phyloP scores from a whole-genome alignment of 352 stramenopile genomes.

The Albugo laibachii region DNA sequence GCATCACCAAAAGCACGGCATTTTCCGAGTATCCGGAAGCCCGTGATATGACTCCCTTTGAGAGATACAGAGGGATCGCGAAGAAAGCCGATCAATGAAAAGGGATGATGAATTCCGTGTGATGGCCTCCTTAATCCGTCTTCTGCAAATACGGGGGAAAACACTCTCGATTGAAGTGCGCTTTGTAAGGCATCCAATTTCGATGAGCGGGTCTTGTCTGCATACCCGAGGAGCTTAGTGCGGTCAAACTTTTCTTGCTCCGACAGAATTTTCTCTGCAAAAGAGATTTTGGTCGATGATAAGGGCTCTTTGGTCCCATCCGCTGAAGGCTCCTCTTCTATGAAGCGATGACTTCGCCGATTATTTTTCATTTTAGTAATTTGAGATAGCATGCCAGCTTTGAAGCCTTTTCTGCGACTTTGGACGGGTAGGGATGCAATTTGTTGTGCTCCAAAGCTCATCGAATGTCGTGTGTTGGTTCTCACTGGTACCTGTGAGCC shows the following conservation, averaged over 20 bases:
- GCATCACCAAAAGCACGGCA: slow-evolving; percentile 34
- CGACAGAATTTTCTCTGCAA: neutral
- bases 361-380: too few species aligned
- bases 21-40: slow-evolving; percentile 59
- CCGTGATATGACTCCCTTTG: neutral
- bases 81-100: slow-evolving; percentile 44
- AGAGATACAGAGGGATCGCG: neutral
- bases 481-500: too few species aligned
- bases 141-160: too few species aligned
- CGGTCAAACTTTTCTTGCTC: neutral
- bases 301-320: neutral
- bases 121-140: slow-evolving; percentile 39
- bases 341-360: too few species aligned
- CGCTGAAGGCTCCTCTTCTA: too few species aligned
- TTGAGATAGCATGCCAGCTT: too few species aligned
- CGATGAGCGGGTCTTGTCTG: neutral
- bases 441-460: too few species aligned
- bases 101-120: slow-evolving; percentile 54
- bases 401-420: too few species aligned
- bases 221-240: neutral
- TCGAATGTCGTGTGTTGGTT: too few species aligned
- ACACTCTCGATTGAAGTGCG: too few species aligned
- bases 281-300: neutral
- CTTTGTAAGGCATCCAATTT: neutral
- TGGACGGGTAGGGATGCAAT: too few species aligned